phyloP scores from a whole-genome alignment of 78 protist species.

The Salpingoeca rosetta region DNA sequence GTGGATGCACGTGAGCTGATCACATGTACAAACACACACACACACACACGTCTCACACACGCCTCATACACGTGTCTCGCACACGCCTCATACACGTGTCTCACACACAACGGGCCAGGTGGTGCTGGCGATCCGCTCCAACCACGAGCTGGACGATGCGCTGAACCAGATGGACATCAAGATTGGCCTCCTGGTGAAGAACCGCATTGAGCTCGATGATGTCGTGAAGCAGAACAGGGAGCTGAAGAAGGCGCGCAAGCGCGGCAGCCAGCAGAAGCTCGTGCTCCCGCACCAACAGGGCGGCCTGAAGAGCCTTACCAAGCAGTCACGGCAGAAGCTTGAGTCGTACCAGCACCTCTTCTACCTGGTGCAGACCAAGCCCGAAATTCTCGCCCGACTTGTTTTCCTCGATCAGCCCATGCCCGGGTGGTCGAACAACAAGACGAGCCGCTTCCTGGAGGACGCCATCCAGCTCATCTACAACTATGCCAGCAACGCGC shows the following conservation, averaged over 20 bases:
- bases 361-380: constrained; percentile 49
- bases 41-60: too few relatives aligned
- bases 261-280: background rate
- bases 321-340: background rate
- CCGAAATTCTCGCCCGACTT: constrained; percentile 42
- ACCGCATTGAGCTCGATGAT: constrained; percentile 1
- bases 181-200: constrained; percentile 24
- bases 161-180: constrained; percentile 17
- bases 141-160: background rate
- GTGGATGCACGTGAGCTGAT: too few relatives aligned
- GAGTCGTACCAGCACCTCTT: constrained; percentile 33
- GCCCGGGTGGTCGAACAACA: background rate
- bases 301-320: constrained; percentile 3
- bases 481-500: constrained; percentile 27
- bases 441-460: constrained; percentile 23
- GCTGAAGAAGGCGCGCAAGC: background rate
- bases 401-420: background rate
- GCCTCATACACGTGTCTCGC: too few relatives aligned
- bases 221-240: constrained; percentile 2
- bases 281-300: background rate
- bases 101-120: too few relatives aligned
- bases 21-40: too few relatives aligned
- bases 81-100: too few relatives aligned
- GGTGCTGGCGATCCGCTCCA: constrained; percentile 5
- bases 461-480: constrained; percentile 18